Base-by-base conservation (phyloP, 345 rosid genomes). In the Ailanthus altissimus region DNA sequence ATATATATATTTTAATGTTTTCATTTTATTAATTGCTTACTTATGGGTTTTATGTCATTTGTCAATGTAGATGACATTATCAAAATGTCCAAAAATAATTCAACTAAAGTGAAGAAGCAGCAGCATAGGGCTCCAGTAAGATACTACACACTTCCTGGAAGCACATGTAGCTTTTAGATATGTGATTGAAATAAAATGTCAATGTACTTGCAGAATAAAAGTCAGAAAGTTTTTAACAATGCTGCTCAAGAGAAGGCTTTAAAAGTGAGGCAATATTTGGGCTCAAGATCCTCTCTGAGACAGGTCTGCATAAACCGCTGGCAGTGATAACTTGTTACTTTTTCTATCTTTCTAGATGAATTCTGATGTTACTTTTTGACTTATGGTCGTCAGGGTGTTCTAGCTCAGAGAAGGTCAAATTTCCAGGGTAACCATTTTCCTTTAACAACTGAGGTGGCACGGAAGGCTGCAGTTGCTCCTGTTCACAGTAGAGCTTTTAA, bases 391-490 rank as follows among this genome's bases (percentile, higher is more conserved):
- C 87, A 94, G 97, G 97, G 94, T 8, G 86, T 84, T 73, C 84
- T 92, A 77, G 98, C 97, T 47, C 85, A 85, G 79, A 93, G 89
- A 76, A 90, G 97, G 87, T 85, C 94, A 68, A 87, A 78, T 80
- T 88, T 90, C 77, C 90, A 77, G 76, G 86, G 89, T 49, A 91
- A 84, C 32, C 93, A 82, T 42, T 93, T 94, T 82, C 93, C 90
- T 73, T 73, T 86, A 26, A 80, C 94, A 47, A 83, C 87, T 59
- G 86, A 70, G 61, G 77, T 72, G 86, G 94, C 95, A 53, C 72
- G 75, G 75, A 88, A 86, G 81, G 94, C 88, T 25, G 85, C 87
- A 32, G 78, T 74, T 88, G 83, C 81, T 83, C 86, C 88, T 38
- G 38, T 83, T 80, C 86, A 79, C 58, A 85, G 69, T 82, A 88